A percentile compares a stretch with the other conserved stretches of the same genome.
Evolutionary conservation across 345 rosid genomes (phyloP).

Genomic region (Aegle marmelos): DNA sequence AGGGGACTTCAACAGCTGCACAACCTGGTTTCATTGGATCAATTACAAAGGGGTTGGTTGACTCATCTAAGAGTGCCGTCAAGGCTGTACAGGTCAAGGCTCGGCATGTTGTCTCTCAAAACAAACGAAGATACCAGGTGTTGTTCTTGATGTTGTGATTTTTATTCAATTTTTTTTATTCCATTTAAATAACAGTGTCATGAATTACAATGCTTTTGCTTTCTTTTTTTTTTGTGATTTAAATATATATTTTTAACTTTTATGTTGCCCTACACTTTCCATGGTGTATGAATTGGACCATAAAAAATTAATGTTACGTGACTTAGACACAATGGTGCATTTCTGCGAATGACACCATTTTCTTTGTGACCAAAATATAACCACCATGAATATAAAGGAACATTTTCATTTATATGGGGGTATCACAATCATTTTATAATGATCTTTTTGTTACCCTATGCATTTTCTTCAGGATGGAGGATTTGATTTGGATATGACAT

Average conservation of each 20-base stretch:
- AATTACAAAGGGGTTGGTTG: constrained; percentile 72
- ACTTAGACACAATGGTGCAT: neutral
- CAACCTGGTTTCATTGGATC: constrained; percentile 69
- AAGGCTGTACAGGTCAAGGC: constrained; percentile 93
- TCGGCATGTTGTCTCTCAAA: constrained; percentile 85
- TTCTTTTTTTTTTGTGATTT: neutral
- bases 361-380: neutral
- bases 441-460: neutral
- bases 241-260: neutral
- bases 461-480: constrained; percentile 67
- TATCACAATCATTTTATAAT: neutral
- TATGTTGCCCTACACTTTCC: neutral
- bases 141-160: neutral
- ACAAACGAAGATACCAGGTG: constrained; percentile 87
- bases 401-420: neutral
- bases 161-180: neutral
- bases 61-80: constrained; percentile 83
- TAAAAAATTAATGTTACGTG: neutral
- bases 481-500: constrained; percentile 83
- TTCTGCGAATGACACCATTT: neutral
- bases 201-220: neutral
- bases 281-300: neutral
- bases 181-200: neutral
- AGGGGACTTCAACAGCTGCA: constrained; percentile 42
- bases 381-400: neutral